Evolutionary conservation across 305 asterid species (phyloP).

Genomic region (Solanum hybrid): DNA sequence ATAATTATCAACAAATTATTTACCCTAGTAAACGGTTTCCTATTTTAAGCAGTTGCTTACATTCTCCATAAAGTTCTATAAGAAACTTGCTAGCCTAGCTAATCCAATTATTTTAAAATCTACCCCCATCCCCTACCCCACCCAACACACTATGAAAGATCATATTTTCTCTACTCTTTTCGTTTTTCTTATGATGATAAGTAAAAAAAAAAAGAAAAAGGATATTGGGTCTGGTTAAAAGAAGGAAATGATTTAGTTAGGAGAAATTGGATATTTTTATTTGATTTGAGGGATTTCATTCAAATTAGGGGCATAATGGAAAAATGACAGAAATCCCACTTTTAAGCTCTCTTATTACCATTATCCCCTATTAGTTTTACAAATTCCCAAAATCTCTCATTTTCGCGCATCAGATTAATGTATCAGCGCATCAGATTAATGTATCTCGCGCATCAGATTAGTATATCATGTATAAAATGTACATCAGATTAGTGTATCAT

Average conservation of each 20-base stretch:
- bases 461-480: no score
- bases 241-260: not conserved
- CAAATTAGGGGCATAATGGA: not conserved
- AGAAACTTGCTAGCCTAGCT: not conserved
- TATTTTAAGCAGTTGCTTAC: not conserved
- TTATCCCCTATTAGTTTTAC: no score
- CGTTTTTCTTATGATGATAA: not conserved
- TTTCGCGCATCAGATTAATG: no score
- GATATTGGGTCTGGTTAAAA: not conserved
- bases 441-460: no score
- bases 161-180: not conserved
- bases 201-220: not conserved
- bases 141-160: not conserved
- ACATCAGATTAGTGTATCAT: no score
- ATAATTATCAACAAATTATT: not conserved
- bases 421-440: no score
- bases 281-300: not conserved
- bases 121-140: no score
- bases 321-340: no score
- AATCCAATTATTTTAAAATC: not conserved
- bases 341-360: no score
- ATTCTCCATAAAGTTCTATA: not conserved
- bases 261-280: not conserved
- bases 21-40: not conserved
- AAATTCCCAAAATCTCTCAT: no score